Conservation (phyloP, 345 rosid genomes). For the Gossypium australe region DNA sequence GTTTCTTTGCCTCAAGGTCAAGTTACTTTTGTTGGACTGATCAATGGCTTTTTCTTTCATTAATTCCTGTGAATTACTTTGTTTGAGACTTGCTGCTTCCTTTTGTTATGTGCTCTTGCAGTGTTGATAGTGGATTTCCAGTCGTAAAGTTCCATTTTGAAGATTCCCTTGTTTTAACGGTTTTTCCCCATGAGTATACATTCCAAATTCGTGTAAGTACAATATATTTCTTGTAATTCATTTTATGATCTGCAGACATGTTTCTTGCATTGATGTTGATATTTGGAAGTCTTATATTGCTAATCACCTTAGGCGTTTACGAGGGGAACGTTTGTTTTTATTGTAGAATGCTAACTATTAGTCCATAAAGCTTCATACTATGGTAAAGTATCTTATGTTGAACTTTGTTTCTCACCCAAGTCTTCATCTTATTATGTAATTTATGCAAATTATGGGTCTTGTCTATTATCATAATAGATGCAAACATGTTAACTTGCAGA, state of each 20-base stretch:
- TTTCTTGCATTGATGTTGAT: neutral
- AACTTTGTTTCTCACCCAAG: neutral
- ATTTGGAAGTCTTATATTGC: neutral
- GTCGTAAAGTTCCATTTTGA: slow-evolving; percentile 55
- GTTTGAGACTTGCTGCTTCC: slow-evolving; percentile 3
- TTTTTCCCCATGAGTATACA: slow-evolving; percentile 71
- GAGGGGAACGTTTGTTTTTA: neutral
- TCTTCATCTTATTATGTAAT: neutral
- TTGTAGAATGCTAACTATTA: neutral
- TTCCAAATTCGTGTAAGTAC: slow-evolving; percentile 58
- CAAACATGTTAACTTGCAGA: neutral
- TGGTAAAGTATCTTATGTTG: neutral
- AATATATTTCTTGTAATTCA: neutral
- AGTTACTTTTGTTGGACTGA: neutral
- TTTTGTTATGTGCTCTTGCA: slow-evolving; percentile 30
- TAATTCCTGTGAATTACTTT: neutral
- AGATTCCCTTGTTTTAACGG: slow-evolving; percentile 47
- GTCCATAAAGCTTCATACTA: neutral
- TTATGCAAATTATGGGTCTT: neutral
- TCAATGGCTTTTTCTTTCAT: neutral
- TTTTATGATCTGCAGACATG: neutral
- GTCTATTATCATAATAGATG: neutral
- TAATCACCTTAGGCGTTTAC: neutral
- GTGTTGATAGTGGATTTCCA: slow-evolving; percentile 66
- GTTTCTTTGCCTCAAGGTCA: neutral